Conservation (phyloP, 225 moss, liverwort and hornwort genomes). For the Sphagnum contortum region DNA sequence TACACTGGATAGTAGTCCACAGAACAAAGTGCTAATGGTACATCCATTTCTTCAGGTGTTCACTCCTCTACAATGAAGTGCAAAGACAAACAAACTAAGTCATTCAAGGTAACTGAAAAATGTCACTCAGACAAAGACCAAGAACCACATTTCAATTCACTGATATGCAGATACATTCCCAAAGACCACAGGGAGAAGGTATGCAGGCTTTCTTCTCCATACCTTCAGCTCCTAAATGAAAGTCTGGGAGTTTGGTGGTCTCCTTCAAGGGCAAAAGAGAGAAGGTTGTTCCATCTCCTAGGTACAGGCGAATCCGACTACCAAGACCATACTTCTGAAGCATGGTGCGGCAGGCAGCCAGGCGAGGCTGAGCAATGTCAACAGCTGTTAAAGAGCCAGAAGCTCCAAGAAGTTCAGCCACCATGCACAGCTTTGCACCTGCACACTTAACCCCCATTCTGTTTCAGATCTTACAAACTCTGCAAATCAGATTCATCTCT, state of each 20-base stretch:
- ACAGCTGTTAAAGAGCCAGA: slow-evolving; percentile 81
- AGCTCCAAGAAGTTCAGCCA: slow-evolving; percentile 69
- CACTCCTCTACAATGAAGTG: no score
- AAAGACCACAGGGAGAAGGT: no score
- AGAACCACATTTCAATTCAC: no score
- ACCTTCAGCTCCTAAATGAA: slow-evolving; percentile 5
- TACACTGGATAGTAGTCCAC: no score
- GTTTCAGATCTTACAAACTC: neutral
- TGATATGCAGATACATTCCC: no score
- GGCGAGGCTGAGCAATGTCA: slow-evolving; percentile 74
- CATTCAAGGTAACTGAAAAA: no score
- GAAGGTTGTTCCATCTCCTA: slow-evolving; percentile 77
- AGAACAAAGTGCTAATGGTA: no score
- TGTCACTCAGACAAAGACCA: no score
- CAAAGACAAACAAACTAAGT: no score
- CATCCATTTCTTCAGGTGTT: no score
- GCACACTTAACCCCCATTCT: slow-evolving; percentile 1
- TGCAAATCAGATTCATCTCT: neutral
- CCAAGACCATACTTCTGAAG: slow-evolving; percentile 81
- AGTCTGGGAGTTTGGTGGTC: slow-evolving; percentile 4
- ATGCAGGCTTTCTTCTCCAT: neutral
- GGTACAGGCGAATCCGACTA: slow-evolving; percentile 58
- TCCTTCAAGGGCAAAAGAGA: slow-evolving; percentile 65
- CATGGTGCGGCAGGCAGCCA: slow-evolving; percentile 91
- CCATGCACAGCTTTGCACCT: slow-evolving; percentile 98